phyloP scores from a whole-genome alignment of 2,329 filamentous ascomycete genomes.

The Arthroderma sp. region DNA sequence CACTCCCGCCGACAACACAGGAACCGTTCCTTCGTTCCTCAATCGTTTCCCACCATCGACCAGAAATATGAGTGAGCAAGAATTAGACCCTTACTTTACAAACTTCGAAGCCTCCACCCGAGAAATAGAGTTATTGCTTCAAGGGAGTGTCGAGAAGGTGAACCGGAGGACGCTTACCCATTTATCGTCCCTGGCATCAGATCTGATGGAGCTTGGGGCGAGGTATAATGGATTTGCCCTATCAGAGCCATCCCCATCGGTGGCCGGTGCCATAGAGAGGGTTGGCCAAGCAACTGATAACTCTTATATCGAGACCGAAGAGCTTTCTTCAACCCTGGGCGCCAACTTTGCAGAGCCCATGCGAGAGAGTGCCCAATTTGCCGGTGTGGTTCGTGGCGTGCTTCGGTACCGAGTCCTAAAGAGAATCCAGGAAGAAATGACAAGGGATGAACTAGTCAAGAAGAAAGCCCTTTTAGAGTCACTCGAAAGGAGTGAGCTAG shows the following conservation, averaged over 20 bases:
- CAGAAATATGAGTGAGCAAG: conserved; percentile 66
- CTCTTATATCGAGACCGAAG: conserved; percentile 90
- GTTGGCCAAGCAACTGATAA: conserved; percentile 89
- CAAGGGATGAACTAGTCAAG: conserved; percentile 79
- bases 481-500: conserved; percentile 83
- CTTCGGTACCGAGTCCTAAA: conserved; percentile 84
- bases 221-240: conserved; percentile 93
- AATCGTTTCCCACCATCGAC: conserved; percentile 72
- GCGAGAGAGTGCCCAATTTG: conserved; percentile 95
- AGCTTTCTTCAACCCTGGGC: conserved; percentile 74
- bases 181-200: conserved; percentile 66
- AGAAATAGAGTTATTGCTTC: conserved; percentile 75
- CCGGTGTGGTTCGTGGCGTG: conserved; percentile 79
- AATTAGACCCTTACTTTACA: conserved; percentile 91
- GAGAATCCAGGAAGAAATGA: conserved; percentile 94
- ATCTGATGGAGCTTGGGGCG: conserved; percentile 87
- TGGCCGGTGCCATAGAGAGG: conserved; percentile 86
- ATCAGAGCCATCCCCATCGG: conserved; percentile 76
- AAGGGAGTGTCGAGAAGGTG: conserved; percentile 91
- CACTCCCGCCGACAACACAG: conserved; percentile 22
- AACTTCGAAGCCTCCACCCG: conserved; percentile 86
- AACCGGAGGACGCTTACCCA: conserved; percentile 82
- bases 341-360: conserved; percentile 95
- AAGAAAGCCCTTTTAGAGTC: conserved; percentile 72
- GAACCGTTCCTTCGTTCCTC: conserved; percentile 51